phyloP scores from a whole-genome alignment of 2,329 filamentous ascomycete species.

The Colletotrichum theobromicola region DNA sequence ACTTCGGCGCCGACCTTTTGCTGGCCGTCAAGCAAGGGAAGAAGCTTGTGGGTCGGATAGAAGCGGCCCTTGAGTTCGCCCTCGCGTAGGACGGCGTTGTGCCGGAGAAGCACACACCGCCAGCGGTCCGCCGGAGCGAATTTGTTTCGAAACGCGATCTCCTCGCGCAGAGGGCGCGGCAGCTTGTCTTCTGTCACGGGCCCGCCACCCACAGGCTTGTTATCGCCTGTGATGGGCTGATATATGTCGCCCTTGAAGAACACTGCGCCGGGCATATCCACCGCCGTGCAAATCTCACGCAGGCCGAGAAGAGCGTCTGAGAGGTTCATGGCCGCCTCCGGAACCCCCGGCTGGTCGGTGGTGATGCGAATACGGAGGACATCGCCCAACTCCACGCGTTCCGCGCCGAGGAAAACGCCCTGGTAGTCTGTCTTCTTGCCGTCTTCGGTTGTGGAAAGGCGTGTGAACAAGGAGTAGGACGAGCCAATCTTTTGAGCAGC shows the following conservation, averaged over 20 bases:
- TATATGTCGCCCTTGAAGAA: conserved; percentile 49
- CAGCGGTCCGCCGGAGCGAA: conserved; percentile 35
- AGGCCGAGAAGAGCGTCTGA: conserved; percentile 41
- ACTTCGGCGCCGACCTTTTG: conserved; percentile 39
- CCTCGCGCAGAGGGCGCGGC: conserved; percentile 45
- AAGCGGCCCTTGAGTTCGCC: conserved; percentile 58
- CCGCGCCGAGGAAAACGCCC: conserved; percentile 56
- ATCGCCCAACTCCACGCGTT: conserved; percentile 53
- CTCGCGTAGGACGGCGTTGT: conserved; percentile 54
- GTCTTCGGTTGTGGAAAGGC: conserved; percentile 32
- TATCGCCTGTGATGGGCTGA: conserved; percentile 33
- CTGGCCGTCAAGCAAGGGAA: conserved; percentile 46
- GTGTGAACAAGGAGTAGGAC: conserved; percentile 54
- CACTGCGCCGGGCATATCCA: conserved; percentile 37
- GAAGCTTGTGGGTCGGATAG: conserved; percentile 60
- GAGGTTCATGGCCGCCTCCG: conserved; percentile 20
- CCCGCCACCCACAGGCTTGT: conserved; percentile 21
- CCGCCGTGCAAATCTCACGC: conserved; percentile 42
- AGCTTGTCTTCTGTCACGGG: conserved; percentile 39
- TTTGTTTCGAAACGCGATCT: conserved; percentile 43
- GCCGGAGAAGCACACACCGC: conserved; percentile 46
- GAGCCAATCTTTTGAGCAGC: conserved; percentile 54
- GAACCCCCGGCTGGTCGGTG: conserved; percentile 29
- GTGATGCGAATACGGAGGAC: conserved; percentile 52
- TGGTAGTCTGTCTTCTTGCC: conserved; percentile 43